Evolutionary conservation across 352 stramenopile species (phyloP).

Genomic region (Phytophthora podocarpi): DNA sequence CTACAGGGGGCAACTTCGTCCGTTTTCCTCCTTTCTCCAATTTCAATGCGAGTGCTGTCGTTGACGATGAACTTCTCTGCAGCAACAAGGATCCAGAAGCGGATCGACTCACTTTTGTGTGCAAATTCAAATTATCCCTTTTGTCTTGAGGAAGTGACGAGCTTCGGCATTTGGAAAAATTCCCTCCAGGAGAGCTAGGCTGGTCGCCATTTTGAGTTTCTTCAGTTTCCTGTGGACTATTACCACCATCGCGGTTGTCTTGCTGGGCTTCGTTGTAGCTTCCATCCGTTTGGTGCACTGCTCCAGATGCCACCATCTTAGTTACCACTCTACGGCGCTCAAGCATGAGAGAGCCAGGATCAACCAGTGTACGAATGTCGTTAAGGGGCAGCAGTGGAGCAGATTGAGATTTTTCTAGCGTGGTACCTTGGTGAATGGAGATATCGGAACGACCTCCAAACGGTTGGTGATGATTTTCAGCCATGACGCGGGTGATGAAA

Average conservation of each 20-base stretch:
- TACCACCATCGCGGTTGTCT: not conserved
- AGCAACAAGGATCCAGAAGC: constrained; percentile 10
- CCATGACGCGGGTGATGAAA: constrained; percentile 57
- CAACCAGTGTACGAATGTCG: constrained; percentile 36
- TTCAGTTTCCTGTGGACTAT: not conserved
- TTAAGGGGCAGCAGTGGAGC: constrained; percentile 31
- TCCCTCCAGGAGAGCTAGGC: not conserved
- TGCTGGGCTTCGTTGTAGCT: not conserved
- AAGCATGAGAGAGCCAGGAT: constrained; percentile 44
- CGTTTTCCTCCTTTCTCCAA: constrained; percentile 9
- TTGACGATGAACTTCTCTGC: constrained; percentile 12
- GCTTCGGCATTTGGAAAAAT: constrained; percentile 1
- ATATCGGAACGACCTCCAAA: constrained; percentile 15
- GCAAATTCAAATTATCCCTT: constrained; percentile 2
- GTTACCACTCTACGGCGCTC: constrained; percentile 24
- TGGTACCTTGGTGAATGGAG: not conserved
- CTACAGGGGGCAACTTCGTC: constrained; percentile 11
- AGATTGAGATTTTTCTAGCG: constrained; percentile 38
- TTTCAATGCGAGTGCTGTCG: constrained; percentile 2
- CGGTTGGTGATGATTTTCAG: constrained; percentile 20
- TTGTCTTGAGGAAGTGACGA: constrained; percentile 12
- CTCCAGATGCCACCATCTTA: not conserved
- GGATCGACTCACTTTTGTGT: constrained; percentile 3
- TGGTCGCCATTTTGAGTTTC: not conserved
- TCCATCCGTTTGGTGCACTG: not conserved